Base-by-base conservation (phyloP, 805 yeast species). In the Dipodascus geniculatus region DNA sequence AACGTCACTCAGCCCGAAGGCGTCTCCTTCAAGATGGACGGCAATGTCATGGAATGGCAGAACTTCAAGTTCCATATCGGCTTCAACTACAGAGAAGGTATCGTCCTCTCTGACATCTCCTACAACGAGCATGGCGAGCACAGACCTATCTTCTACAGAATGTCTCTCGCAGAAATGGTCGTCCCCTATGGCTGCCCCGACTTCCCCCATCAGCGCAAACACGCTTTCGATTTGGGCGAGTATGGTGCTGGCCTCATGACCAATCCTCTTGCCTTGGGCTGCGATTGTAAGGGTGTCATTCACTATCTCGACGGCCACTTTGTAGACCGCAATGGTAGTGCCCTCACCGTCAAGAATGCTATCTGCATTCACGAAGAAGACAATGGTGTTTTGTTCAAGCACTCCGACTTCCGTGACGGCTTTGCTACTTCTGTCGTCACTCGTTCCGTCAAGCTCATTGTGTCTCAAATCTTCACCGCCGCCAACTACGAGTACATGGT, bases 181-280 rank as follows among this genome's bases (percentile, higher is more conserved):
- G 93, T 85, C 56, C 93, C 93, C 22, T 85, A 85, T 64, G 93
- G 93, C 53, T 74, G 75, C 57, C 93, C 93, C 55, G 83, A 79
- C 59, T 81, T 76, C 71, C 90, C 89, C 54, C 91, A 85, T 67
- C 89, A 85, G 65, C 77, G 93, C 71, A 85, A 85, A 70, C 93
- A 85, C 63, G 93, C 93, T 48, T 79, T 85, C 69, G 93, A 85
- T 70, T 80, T 85, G 60, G 93, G 93, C 67, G 93, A 85, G 68
- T 85, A 85, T 66, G 93, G 93, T 71, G 91, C 89, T 57, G 93
- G 93, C 64, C 80, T 80, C 73, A 81, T 85, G 82, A 82, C 93
- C 53, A 85, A 85, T 70, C 86, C 90, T 33, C 74, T 85, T 59
- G 71, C 84, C 20, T 75, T 85, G 53, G 91, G 91, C 47, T 85